Evolutionary conservation across 257 asterid species (phyloP), one percentile per base, ranked within the genome.

Genomic region (Coffea eugenioides): DNA sequence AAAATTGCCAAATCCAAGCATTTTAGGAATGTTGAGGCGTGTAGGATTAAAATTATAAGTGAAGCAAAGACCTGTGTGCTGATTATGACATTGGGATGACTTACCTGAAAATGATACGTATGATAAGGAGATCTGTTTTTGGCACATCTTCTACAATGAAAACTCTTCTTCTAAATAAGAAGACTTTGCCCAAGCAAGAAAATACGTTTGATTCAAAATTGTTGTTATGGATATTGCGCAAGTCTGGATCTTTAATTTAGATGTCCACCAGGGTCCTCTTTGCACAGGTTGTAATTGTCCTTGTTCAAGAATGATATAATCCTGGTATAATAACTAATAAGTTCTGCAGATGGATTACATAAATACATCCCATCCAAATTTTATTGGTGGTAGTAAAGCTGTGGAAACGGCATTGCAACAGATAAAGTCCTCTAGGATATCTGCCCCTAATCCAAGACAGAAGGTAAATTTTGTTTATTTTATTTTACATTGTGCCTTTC

Each of bases 371-470:
- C 94, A 95, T 86, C 91, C 96, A 77, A 90, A 90, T 89, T 95
- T 95, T 80, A 73, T 95, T 84, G 97, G 98, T 72, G 98, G 98
- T 75, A 90, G 90, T 85, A 93, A 89, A 89, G 98, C 98, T 78
- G 80, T 93, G 54, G 98, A 93, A 89, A 83, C 77, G 76, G 98
- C 97, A 52, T 52, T 76, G 54, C 94, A 91, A 68, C 95, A 88
- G 85, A 69, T 82, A 79, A 91, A 88, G 88, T 87, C 94, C 49
- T 82, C 94, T 65, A 86, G 86, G 84, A 73, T 82, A 76, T 65
- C 89, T 65, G 83, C 87, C 20, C 80, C 97, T 57, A 36, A 81
- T 82, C 81, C 89, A 11, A 88, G 86, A 83, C 91, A 86, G 83
- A 93, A 90, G 94, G 98, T 93, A 81, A 59, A 39, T 78, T 76